Conservation (phyloP, 1,284 basidiomycete species). For the Exobasidium rhododendri region DNA sequence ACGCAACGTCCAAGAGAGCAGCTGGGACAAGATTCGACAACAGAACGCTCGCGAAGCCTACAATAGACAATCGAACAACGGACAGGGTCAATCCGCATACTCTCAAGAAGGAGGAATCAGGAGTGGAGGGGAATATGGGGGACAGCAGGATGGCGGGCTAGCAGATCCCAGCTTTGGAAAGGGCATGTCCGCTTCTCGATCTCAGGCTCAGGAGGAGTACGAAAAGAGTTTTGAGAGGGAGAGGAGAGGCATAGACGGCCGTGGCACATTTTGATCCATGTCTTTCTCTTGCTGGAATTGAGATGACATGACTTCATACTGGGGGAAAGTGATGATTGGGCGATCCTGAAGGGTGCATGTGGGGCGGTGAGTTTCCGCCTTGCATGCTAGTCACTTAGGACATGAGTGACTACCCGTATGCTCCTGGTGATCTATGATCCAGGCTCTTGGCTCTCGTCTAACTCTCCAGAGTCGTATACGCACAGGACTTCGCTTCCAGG, state of each 20-base stretch:
- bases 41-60: slow-evolving; percentile 3
- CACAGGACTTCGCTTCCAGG: too few relatives aligned
- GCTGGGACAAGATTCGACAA: neutral
- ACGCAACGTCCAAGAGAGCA: neutral
- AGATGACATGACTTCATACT: too few relatives aligned
- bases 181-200: neutral
- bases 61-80: neutral
- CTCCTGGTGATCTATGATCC: too few relatives aligned
- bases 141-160: neutral
- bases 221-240: slow-evolving; percentile 4
- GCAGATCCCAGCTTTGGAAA: slow-evolving; percentile 7
- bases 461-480: too few relatives aligned
- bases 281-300: too few relatives aligned
- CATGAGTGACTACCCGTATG: too few relatives aligned
- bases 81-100: neutral
- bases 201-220: neutral
- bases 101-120: neutral
- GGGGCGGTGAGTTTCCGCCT: too few relatives aligned
- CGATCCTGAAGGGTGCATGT: too few relatives aligned
- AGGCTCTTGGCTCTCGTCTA: too few relatives aligned
- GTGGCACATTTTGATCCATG: neutral
- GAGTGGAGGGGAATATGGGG: neutral
- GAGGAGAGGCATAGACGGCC: slow-evolving; percentile 1
- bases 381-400: neutral
- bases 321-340: too few relatives aligned